Evolutionary conservation across 2,329 filamentous ascomycete genomes (phyloP), one percentile per base, ranked within the genome.

Genomic region (Hymenoscyphus linearis): DNA sequence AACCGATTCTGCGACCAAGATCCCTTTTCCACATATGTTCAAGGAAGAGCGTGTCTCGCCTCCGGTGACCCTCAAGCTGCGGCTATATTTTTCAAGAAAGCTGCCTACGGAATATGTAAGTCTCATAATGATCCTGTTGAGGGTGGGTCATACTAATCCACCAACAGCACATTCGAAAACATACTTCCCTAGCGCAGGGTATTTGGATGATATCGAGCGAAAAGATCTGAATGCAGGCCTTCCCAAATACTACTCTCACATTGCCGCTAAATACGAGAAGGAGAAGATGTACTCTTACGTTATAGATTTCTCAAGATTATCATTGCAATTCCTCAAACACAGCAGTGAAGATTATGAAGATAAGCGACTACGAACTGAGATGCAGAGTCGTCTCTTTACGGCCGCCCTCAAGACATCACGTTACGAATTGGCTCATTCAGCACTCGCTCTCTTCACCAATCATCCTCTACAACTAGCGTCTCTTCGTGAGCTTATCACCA

Each of bases 171-270:
- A 65, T 63, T 65, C 69, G 26, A 59, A 69, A 22, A 50, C 64
- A 22, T 47, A 47, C 7, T 47, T 47, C 40, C n/a, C 40, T 65
- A 87, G 83, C 68, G 79, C 81, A 52, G 85, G 85, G 9, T 82
- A 96, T 14, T 80, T 98, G 25, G 86, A 89, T 59, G 85, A 91
- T 26, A 85, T 87, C 2, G 91, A 96, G 66, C 88, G 87, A 80
- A 83, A 81, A 36, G 75, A 85, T 5, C 74, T 88, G 26, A 83
- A 92, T 71, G 84, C 85, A 60, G 95, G 93, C 1, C 80, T 93
- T 47, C 83, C 91, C 4, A 86, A 84, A 65, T 99, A 97, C 76
- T 96, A 96, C 74, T 85, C 88, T 50, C 95, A 99, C 73, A 84
- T 98, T 57, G 83, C 93, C 13, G 82, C 85, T 22, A 80, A 99